Evolutionary conservation across 805 yeast genomes (phyloP).

Genomic region (Cyberlindnera subsufficiens): DNA sequence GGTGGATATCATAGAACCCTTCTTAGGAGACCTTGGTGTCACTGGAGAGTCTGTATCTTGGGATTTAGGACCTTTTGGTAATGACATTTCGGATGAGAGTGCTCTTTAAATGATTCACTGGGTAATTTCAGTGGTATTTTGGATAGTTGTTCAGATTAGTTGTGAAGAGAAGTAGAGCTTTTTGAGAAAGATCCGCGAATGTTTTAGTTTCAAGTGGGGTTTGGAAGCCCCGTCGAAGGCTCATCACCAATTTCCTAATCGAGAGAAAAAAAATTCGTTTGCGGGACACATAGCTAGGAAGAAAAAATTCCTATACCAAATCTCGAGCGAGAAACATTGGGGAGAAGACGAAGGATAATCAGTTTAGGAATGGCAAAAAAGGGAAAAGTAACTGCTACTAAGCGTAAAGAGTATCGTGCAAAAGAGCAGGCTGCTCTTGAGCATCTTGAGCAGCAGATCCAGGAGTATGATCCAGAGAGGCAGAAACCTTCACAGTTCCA

Average conservation of each 20-base stretch:
- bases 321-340: background rate
- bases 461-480: conserved; percentile 43
- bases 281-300: no score
- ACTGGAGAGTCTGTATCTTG: conserved; percentile 1
- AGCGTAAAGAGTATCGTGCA: conserved; percentile 33
- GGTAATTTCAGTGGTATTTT: no score
- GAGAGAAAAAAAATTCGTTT: background rate
- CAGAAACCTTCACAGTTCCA: conserved; percentile 46
- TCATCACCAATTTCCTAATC: background rate
- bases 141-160: no score
- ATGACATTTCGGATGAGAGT: no score
- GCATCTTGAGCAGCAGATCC: conserved; percentile 43
- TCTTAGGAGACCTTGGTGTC: conserved; percentile 1
- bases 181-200: background rate
- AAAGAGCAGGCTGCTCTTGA: conserved; percentile 31
- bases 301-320: background rate
- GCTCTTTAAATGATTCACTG: no score
- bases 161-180: no score
- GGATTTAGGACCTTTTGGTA: background rate
- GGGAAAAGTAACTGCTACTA: conserved; percentile 25
- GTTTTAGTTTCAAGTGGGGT: background rate
- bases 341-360: background rate
- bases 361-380: conserved; percentile 30
- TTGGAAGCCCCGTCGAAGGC: background rate
- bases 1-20: conserved; percentile 17